A percentile compares a stretch with the other conserved stretches of the same genome.
phyloP scores from a whole-genome alignment of 2,329 filamentous ascomycete genomes.

The Helminthosporium solani region DNA sequence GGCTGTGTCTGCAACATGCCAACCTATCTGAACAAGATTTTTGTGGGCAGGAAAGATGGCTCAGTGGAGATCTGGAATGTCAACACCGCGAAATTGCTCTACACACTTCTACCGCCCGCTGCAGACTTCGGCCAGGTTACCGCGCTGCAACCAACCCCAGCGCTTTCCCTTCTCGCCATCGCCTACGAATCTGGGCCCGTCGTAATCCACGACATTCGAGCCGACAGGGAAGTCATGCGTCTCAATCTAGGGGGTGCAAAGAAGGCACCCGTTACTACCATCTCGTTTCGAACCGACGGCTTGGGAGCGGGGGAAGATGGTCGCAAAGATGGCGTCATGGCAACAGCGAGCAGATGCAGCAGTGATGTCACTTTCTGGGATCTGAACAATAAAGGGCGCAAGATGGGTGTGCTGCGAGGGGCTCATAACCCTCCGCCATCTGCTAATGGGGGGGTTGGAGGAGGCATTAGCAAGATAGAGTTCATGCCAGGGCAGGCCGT shows the following conservation, averaged over 20 bases:
- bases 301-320: constrained; percentile 86
- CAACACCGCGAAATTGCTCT: constrained; percentile 84
- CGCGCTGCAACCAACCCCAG: constrained; percentile 79
- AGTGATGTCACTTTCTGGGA: constrained; percentile 98
- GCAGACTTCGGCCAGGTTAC: constrained; percentile 78
- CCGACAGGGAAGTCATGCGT: constrained; percentile 70
- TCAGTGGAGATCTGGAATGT: constrained; percentile 97
- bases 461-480: constrained; percentile 82
- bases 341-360: constrained; percentile 73
- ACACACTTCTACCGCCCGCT: constrained; percentile 78
- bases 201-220: constrained; percentile 76
- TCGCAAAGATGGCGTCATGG: constrained; percentile 83
- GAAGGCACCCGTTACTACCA: constrained; percentile 70
- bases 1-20: constrained; percentile 84
- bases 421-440: constrained; percentile 78
- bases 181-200: constrained; percentile 80
- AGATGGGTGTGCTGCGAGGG: constrained; percentile 81
- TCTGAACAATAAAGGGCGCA: constrained; percentile 80
- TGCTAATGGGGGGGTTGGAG: constrained; percentile 56
- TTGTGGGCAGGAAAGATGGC: constrained; percentile 83
- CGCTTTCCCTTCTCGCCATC: constrained; percentile 81
- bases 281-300: constrained; percentile 88
- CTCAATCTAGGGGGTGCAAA: constrained; percentile 64
- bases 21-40: constrained; percentile 93
- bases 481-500: constrained; percentile 89